Evolutionary conservation across 2,329 filamentous ascomycete species (phyloP).

Genomic region (Lomentospora prolificans): DNA sequence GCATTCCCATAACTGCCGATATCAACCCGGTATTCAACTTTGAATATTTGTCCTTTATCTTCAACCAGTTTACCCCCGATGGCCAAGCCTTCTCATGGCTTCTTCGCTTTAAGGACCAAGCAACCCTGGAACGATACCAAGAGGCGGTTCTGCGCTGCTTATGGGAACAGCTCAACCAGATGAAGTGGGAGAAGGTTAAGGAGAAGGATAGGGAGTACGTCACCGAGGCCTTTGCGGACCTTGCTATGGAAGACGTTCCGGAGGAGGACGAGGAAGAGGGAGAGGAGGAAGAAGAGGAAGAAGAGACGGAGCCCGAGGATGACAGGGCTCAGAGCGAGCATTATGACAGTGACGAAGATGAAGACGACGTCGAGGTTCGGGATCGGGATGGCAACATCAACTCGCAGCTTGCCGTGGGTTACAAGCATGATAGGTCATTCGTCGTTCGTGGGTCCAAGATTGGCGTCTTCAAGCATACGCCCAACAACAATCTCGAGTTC

Average conservation of each 20-base stretch:
- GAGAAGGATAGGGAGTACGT: slow-evolving; percentile 91
- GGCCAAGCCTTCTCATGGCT: slow-evolving; percentile 94
- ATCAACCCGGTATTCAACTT: slow-evolving; percentile 99
- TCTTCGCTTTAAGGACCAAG: slow-evolving; percentile 78
- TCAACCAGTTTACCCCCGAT: slow-evolving; percentile 88
- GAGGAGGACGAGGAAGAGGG: slow-evolving; percentile 38
- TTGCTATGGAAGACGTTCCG: slow-evolving; percentile 74
- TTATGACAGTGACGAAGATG: slow-evolving; percentile 62
- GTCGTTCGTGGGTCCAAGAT: slow-evolving; percentile 97
- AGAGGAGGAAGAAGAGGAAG: slow-evolving; percentile 26
- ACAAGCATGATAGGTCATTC: slow-evolving; percentile 94
- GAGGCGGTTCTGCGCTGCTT: slow-evolving; percentile 89
- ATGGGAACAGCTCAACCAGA: slow-evolving; percentile 92
- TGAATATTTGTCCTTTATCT: slow-evolving; percentile 97
- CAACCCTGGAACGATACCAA: slow-evolving; percentile 76
- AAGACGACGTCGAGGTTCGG: slow-evolving; percentile 60
- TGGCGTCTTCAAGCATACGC: slow-evolving; percentile 94
- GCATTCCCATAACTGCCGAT: slow-evolving; percentile 75
- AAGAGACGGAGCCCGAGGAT: slow-evolving; percentile 52
- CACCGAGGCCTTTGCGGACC: slow-evolving; percentile 86
- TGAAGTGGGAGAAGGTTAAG: slow-evolving; percentile 89
- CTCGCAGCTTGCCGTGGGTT: slow-evolving; percentile 88
- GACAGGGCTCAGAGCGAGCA: slow-evolving; percentile 61
- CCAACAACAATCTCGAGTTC: slow-evolving; percentile 87
- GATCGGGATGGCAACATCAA: slow-evolving; percentile 77